Evolutionary conservation across 768 basidiomycete genomes (phyloP), one percentile per base, ranked within the genome.

Genomic region (Tremella fuciformis): DNA sequence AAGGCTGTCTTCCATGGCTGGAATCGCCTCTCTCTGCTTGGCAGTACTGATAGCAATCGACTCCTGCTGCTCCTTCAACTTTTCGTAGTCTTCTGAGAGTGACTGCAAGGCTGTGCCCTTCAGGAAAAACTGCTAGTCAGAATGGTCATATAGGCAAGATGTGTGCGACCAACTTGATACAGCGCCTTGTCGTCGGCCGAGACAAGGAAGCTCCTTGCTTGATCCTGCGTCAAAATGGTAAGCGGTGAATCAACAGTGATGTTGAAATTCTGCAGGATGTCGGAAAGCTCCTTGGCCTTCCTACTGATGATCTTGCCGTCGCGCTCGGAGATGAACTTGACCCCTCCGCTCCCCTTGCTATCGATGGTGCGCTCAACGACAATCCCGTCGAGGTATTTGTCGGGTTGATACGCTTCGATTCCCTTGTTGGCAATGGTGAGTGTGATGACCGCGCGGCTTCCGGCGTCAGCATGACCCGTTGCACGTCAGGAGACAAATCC

Each of bases 251-350:
- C 71, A 47, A 79, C 72, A 73, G 94, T 91, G 55, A 99, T 89
- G 67, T 91, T 91, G 87, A 96, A 94, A 64, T 91, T 88, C 72
- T 94, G 90, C 67, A 88, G 88, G 50, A 99, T 97, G 1, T 86
- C 84, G 16, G 88, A 82, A 11, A 99, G 77, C 70, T 97, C 92
- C 9, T 90, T 86, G 64, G 85, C 84, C 79, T 89, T 91, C 13
- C 80, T 85, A 34, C 86, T 86, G 58, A 96, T 77, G 9, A 84
- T 71, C 63, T 81, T 82, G 38, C 84, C 85, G 21, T 86, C 83
- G 69, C 82, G 84, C 64, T 78, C 82, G 16, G 74, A 66, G 79
- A 83, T 86, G 73, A 98, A 89, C 76, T 87, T 91, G 86, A 91
- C 98, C 0, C 82, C 79, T 0, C 86, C 85, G 2, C 79, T 75